These are phyloP conservation scores for Aspergillus costaricaensis DNA, from an alignment of 2,329 filamentous ascomycete species.

Conservation along the genomic window DNA sequence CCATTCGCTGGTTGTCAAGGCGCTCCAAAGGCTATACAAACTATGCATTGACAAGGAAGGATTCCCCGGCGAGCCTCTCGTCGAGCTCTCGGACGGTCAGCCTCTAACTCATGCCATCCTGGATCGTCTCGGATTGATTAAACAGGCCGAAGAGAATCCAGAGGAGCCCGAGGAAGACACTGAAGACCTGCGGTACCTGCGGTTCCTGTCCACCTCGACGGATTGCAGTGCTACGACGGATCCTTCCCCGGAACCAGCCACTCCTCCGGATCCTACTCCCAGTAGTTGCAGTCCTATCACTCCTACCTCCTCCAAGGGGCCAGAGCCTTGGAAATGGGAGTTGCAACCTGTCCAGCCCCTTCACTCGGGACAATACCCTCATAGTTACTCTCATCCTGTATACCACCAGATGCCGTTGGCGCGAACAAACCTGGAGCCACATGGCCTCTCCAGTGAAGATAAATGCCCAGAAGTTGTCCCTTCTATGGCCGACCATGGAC, in stretches of 20 bases:
- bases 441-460: constrained; percentile 16
- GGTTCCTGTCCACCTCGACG: constrained; percentile 37
- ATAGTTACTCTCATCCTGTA: constrained; percentile 23
- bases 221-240: constrained; percentile 43
- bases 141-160: constrained; percentile 44
- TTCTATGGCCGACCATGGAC: constrained; percentile 18
- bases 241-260: constrained; percentile 40
- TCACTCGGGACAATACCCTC: constrained; percentile 19
- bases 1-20: constrained; percentile 46
- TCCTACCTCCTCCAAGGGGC: constrained; percentile 18
- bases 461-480: constrained; percentile 17
- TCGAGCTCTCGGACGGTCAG: constrained; percentile 41
- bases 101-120: constrained; percentile 47
- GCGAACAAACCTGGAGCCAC: constrained; percentile 19
- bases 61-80: constrained; percentile 46
- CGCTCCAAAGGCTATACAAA: constrained; percentile 45
- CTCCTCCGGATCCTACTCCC: constrained; percentile 35
- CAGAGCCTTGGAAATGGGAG: constrained; percentile 32
- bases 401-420: constrained; percentile 27
- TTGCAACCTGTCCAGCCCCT: constrained; percentile 24
- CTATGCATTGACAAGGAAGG: constrained; percentile 46
- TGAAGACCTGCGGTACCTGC: constrained; percentile 41
- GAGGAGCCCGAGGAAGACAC: constrained; percentile 39
- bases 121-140: constrained; percentile 46
- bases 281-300: constrained; percentile 24